Percentiles rank a stretch among this genome's conserved stretches.
These are phyloP conservation scores for Erythrophleum fordii DNA, from an alignment of 306 rosid species.

Conservation along the genomic window DNA sequence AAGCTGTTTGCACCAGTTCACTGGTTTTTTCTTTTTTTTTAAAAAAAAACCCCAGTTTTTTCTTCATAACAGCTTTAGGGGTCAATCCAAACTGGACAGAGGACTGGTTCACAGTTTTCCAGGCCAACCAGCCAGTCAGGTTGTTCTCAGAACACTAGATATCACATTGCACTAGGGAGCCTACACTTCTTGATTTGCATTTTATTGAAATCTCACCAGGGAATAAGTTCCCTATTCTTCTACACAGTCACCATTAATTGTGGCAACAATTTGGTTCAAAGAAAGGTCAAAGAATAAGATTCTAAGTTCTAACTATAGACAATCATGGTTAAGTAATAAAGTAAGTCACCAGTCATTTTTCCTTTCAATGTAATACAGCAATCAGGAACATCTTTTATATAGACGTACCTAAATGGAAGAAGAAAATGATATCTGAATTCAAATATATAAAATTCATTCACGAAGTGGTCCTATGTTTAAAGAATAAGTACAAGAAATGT, in stretches of 20 bases:
- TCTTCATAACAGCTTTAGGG: neutral
- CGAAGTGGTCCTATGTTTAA: neutral
- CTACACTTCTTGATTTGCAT: neutral
- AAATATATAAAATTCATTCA: neutral
- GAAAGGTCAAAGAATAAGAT: neutral
- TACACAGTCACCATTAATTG: neutral
- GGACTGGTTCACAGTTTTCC: neutral
- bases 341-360: conserved; percentile 7
- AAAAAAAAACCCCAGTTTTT: neutral
- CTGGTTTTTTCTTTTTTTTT: neutral
- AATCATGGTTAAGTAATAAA: neutral
- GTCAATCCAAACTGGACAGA: neutral
- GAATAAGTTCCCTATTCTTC: neutral
- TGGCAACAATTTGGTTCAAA: neutral
- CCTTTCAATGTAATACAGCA: neutral
- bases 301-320: neutral
- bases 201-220: neutral
- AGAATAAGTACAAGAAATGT: neutral
- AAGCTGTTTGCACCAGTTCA: neutral
- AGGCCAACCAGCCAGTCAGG: neutral
- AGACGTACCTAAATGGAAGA: neutral
- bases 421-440: neutral
- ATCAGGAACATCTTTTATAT: neutral
- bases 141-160: neutral
- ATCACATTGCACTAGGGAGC: neutral